Base-by-base conservation (phyloP, 148 eudicot genomes). In the Dysphania ambrosioides region DNA sequence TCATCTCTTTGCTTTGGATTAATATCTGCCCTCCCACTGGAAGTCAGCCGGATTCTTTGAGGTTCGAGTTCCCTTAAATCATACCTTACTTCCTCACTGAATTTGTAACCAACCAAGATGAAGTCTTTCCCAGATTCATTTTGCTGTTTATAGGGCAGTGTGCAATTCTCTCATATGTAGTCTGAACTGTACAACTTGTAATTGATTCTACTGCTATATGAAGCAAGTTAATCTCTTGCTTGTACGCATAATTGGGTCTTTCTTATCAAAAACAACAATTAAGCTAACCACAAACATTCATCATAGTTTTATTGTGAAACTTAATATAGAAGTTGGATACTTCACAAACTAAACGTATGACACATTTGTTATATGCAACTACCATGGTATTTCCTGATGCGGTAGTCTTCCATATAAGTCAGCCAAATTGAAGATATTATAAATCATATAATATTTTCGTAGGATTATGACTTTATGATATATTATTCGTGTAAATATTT, bases 1-100 rank as follows among this genome's bases (percentile, higher is more conserved):
- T 90, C 15, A 82, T 95, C 34, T 95, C 99, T 2, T 76, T 95
- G 78, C 74, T 95, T 1, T 90, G 90, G 76, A 89, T 92, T 30
- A 90, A 87, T 66, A 83, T 95, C 15, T 86, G 89, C 78, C 99
- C 99, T 38, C 99, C 99, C 2, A 11, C 79, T 6, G 96, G 97
- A 67, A 81, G 85, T 29, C 89, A 76, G 64, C 82, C 72, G 59
- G 80, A 68, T 36, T 69, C 30, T 47, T n/a, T 74, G 75, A 79
- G 72, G 27, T 88, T 90, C 58, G 36, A 83, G 75, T 83, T 95
- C 58, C 93, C 96, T 70, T 93, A 78, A 76, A 13, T 12, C 9
- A 12, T 3, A 0, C n/a, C n/a, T 55, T 24, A 3, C 2, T n/a
- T 0, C 10, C 57, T 26, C 41, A 44, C 36, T n/a, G 35, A 11